Conservation (phyloP, 345 rosid genomes). For the Aurinia saxatilis region DNA sequence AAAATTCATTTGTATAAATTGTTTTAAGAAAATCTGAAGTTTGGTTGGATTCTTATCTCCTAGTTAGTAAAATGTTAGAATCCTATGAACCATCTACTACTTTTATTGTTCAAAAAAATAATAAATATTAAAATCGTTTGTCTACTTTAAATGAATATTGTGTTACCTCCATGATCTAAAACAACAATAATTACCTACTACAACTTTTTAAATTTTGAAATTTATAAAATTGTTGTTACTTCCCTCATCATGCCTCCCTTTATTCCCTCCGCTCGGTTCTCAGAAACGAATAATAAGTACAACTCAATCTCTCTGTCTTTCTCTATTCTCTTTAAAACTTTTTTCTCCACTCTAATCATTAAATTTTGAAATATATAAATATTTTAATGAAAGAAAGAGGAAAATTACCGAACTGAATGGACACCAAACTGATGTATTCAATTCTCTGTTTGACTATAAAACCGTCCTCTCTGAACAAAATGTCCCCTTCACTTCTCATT, state of each 20-base stretch:
- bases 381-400: background rate
- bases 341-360: no score
- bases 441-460: conserved; percentile 18
- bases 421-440: conserved; percentile 16
- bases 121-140: background rate
- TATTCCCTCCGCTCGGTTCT: conserved; percentile 10
- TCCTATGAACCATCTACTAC: no score
- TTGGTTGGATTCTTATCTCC: no score
- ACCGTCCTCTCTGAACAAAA: background rate
- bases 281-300: background rate
- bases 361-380: no score
- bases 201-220: background rate
- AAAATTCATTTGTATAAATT: no score
- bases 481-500: conserved; percentile 16
- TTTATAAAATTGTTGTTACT: background rate
- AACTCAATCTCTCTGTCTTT: conserved; percentile 5
- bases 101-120: no score
- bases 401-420: conserved; percentile 15
- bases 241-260: background rate
- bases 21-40: no score
- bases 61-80: no score
- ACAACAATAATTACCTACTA: background rate
- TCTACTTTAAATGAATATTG: background rate
- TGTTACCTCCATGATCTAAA: background rate
- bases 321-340: background rate